A percentile compares a stretch with the other conserved stretches of the same genome.
These are phyloP conservation scores for Hirsutella rhossiliensis DNA, from an alignment of 2,329 filamentous ascomycete species.

Conservation along the genomic window DNA sequence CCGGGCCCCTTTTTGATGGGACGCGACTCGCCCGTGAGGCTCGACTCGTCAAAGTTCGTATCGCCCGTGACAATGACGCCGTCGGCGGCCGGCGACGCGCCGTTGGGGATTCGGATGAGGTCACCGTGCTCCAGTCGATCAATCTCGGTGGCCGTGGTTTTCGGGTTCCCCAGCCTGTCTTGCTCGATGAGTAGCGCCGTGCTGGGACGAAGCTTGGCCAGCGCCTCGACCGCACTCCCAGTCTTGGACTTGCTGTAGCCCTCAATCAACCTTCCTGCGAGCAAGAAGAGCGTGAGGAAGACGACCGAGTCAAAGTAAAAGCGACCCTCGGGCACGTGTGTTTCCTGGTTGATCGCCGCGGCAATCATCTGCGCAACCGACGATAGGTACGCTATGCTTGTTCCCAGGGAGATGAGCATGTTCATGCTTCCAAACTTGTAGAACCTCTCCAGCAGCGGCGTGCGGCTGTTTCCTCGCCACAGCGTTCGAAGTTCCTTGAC, in stretches of 20 bases:
- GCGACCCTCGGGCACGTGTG: constrained; percentile 28
- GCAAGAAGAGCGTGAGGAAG: constrained; percentile 79
- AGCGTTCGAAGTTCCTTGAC: constrained; percentile 66
- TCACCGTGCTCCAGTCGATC: constrained; percentile 69
- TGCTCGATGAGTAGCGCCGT: constrained; percentile 59
- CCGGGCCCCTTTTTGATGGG: constrained; percentile 50
- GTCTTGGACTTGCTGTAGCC: constrained; percentile 87
- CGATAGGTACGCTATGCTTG: constrained; percentile 75
- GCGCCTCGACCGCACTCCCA: constrained; percentile 69
- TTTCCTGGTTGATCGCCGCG: constrained; percentile 33
- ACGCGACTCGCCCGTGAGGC: constrained; percentile 69
- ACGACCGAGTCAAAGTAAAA: constrained; percentile 91
- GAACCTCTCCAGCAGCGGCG: constrained; percentile 62
- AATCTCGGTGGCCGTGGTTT: constrained; percentile 35
- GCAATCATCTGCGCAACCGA: constrained; percentile 69
- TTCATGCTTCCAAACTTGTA: constrained; percentile 97
- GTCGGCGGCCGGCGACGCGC: constrained; percentile 75
- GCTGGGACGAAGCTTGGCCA: constrained; percentile 66
- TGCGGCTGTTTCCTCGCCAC: constrained; percentile 65
- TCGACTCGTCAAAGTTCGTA: constrained; percentile 76
- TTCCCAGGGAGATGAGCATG: constrained; percentile 80
- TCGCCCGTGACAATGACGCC: constrained; percentile 52
- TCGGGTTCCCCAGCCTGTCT: constrained; percentile 19
- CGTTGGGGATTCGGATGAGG: constrained; percentile 61
- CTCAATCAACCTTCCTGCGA: constrained; percentile 64